Conservation (phyloP, 495 filamentous ascomycete genomes). For the Penicillium egyptiacum region DNA sequence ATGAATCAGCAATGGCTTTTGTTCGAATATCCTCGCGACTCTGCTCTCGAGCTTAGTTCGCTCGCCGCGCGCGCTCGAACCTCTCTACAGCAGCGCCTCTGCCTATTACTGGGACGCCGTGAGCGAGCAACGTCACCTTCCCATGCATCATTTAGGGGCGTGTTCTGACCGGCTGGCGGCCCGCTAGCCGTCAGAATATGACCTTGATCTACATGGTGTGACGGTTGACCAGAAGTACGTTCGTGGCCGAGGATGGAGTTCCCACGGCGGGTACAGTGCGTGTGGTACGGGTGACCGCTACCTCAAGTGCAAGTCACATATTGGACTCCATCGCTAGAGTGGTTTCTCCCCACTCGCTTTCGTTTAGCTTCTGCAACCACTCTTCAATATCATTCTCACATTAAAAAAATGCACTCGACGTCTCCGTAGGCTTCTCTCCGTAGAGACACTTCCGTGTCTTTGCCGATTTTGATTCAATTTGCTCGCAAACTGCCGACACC, state of each 20-base stretch:
- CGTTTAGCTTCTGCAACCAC: no score
- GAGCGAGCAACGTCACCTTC: constrained; percentile 49
- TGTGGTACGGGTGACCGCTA: constrained; percentile 79
- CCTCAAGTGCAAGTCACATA: constrained; percentile 64
- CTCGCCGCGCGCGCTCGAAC: constrained; percentile 62
- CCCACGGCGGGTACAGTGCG: constrained; percentile 62
- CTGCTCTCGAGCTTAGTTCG: constrained; percentile 39
- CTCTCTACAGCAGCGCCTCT: constrained; percentile 64
- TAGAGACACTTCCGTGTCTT: no score
- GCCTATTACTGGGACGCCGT: constrained; percentile 63
- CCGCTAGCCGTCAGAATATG: constrained; percentile 53
- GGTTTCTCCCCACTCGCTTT: no score
- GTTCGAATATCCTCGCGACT: not conserved
- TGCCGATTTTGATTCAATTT: no score
- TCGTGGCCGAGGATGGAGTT: constrained; percentile 40
- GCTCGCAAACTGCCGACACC: no score
- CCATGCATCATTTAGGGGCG: constrained; percentile 43
- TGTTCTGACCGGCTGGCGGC: constrained; percentile 63
- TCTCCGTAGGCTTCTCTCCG: no score
- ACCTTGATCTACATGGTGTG: constrained; percentile 81
- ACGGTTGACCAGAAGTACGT: constrained; percentile 57
- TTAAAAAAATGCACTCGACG: no score
- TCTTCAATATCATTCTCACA: no score
- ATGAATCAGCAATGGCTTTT: not conserved
- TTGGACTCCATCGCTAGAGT: constrained; percentile 53